Conservation (phyloP, 2,329 filamentous ascomycete species). For the Ceratocystis alfenasii region DNA sequence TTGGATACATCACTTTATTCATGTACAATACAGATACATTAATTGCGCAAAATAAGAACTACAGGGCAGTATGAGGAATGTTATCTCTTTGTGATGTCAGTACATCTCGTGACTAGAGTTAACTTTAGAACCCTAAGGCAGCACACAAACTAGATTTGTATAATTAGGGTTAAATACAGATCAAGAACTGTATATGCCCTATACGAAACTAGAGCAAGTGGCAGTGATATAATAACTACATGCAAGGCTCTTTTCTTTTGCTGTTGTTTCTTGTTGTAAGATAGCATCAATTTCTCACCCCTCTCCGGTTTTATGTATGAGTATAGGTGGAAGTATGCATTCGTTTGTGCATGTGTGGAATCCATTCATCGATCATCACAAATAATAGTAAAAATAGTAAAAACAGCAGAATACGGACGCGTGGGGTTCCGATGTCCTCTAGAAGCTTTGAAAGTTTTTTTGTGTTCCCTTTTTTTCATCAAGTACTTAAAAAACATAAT, state of each 20-base stretch:
- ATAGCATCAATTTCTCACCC: constrained; percentile 1
- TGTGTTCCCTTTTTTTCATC: constrained; percentile 24
- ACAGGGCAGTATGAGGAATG: background rate
- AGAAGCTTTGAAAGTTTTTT: constrained; percentile 23
- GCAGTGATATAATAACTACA: background rate
- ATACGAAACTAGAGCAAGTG: background rate
- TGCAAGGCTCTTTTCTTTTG: background rate
- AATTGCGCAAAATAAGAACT: background rate
- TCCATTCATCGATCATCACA: constrained; percentile 20
- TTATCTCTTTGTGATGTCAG: no score
- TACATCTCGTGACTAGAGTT: no score
- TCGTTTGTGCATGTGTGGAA: background rate
- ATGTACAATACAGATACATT: background rate
- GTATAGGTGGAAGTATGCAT: background rate
- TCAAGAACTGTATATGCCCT: no score
- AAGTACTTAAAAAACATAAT: constrained; percentile 23
- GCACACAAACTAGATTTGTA: background rate
- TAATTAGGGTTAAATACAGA: no score
- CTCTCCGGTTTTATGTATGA: background rate
- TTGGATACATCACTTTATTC: background rate
- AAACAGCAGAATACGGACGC: constrained; percentile 17
- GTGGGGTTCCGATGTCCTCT: constrained; percentile 21
- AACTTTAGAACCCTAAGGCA: background rate
- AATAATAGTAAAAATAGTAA: constrained; percentile 15
- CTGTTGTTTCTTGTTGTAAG: background rate